Evolutionary conservation across 306 rosid species (phyloP).

Genomic region (Mimosa pudica): DNA sequence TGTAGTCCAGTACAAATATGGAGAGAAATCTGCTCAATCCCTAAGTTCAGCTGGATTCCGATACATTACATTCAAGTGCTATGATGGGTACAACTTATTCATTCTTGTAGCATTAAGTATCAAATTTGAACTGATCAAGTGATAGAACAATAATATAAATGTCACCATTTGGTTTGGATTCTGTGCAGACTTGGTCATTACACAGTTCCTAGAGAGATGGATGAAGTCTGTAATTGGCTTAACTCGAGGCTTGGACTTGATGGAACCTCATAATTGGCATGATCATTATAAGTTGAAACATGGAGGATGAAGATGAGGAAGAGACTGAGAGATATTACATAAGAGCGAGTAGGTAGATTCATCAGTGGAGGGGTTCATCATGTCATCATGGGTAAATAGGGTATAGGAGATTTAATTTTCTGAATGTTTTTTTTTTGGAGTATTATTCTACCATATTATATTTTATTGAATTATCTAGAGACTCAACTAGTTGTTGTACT

Average conservation of each 20-base stretch:
- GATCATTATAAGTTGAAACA: conserved; percentile 8
- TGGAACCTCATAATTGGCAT: conserved; percentile 45
- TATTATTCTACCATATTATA: conserved; percentile 30
- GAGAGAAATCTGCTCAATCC: conserved; percentile 77
- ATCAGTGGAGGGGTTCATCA: conserved; percentile 38
- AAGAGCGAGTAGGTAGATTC: conserved; percentile 45
- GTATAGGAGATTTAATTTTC: conserved; percentile 48
- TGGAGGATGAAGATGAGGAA: conserved; percentile 33
- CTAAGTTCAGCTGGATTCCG: conserved; percentile 84
- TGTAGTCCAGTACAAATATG: conserved; percentile 68
- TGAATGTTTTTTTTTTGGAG: conserved; percentile 47
- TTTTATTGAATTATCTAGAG: conserved; percentile 44
- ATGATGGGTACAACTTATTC: conserved; percentile 71
- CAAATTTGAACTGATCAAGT: background rate
- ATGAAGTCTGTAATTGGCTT: conserved; percentile 92
- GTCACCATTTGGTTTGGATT: conserved; percentile 28
- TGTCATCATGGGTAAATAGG: conserved; percentile 45
- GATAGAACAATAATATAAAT: background rate
- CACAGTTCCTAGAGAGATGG: conserved; percentile 95
- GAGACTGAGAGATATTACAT: conserved; percentile 8
- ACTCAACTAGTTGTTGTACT: conserved; percentile 21
- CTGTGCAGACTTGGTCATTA: conserved; percentile 91
- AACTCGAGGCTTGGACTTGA: conserved; percentile 79
- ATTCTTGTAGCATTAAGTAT: background rate
- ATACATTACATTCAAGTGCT: conserved; percentile 64